These are phyloP conservation scores for Boletus coccyginus DNA, from an alignment of 768 basidiomycete genomes.

Conservation along the genomic window DNA sequence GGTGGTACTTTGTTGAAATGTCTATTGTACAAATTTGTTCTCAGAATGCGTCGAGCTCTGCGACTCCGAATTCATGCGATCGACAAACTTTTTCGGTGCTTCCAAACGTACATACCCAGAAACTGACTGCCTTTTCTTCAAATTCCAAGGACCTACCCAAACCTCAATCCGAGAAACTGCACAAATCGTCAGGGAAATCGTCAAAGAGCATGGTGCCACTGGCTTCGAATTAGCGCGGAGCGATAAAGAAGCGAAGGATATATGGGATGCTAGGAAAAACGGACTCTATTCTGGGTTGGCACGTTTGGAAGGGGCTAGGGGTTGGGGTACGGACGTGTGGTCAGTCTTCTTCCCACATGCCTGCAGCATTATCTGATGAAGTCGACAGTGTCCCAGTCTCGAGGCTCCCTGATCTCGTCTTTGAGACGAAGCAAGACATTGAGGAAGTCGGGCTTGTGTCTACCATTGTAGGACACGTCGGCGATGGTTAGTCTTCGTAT, in stretches of 20 bases:
- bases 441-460: conserved; percentile 51
- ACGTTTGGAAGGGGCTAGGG: conserved; percentile 52
- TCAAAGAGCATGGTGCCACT: conserved; percentile 62
- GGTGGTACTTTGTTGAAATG: background rate
- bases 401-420: conserved; percentile 58
- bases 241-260: conserved; percentile 60
- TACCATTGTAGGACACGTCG: conserved; percentile 74
- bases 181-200: conserved; percentile 52
- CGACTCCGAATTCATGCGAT: conserved; percentile 67
- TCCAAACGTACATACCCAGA: conserved; percentile 57
- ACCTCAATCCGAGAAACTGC: conserved; percentile 61
- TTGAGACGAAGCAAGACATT: conserved; percentile 73
- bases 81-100: conserved; percentile 54
- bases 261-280: conserved; percentile 79
- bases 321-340: conserved; percentile 80
- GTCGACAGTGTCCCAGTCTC: conserved; percentile 57
- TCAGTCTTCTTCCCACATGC: conserved; percentile 24
- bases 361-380: background rate
- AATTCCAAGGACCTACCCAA: conserved; percentile 72
- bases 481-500: conserved; percentile 52
- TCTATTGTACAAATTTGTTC: background rate
- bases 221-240: conserved; percentile 63
- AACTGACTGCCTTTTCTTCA: conserved; percentile 78
- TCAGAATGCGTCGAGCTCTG: conserved; percentile 83
- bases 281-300: conserved; percentile 57